Conservation (phyloP, 2,329 filamentous ascomycete species). For the Hypoxylon sp. region DNA sequence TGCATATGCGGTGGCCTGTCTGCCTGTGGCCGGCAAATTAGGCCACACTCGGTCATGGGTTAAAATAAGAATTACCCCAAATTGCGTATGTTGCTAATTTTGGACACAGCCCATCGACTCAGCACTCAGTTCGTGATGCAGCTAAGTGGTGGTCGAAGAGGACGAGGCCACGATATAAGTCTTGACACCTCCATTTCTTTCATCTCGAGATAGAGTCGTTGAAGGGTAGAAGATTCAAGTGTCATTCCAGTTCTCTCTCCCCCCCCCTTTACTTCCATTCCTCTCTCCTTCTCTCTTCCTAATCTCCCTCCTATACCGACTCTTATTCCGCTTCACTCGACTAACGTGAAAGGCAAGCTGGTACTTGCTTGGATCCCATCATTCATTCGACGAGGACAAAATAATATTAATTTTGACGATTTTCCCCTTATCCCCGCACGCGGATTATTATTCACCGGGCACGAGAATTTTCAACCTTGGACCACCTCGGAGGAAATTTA, state of each 20-base stretch:
- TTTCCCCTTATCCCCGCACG: slow-evolving; percentile 38
- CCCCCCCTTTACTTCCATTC: slow-evolving; percentile 48
- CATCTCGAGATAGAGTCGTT: slow-evolving; percentile 51
- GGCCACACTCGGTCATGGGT: slow-evolving; percentile 44
- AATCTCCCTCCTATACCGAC: slow-evolving; percentile 36
- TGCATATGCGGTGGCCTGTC: slow-evolving; percentile 45
- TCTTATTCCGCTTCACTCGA: slow-evolving; percentile 44
- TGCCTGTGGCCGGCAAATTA: no score
- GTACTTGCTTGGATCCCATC: slow-evolving; percentile 65
- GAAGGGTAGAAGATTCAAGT: slow-evolving; percentile 57
- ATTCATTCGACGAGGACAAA: slow-evolving; percentile 56
- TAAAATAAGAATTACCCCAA: slow-evolving; percentile 53
- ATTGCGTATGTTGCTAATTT: slow-evolving; percentile 50
- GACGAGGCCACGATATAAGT: slow-evolving; percentile 65
- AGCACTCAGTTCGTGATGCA: slow-evolving; percentile 43
- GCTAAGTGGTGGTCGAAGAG: slow-evolving; percentile 49
- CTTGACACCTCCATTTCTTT: slow-evolving; percentile 58
- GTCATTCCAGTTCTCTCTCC: slow-evolving; percentile 56
- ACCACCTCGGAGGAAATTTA: slow-evolving; percentile 45
- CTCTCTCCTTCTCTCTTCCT: slow-evolving; percentile 37
- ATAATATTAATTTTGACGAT: slow-evolving; percentile 51
- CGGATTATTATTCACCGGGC: slow-evolving; percentile 38
- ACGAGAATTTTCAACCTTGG: slow-evolving; percentile 41
- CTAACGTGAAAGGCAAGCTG: slow-evolving; percentile 62
- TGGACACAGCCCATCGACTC: slow-evolving; percentile 50